Evolutionary conservation across 164 flowering plant species (phyloP).

Genomic region (Chloranthus sessilifolius): DNA sequence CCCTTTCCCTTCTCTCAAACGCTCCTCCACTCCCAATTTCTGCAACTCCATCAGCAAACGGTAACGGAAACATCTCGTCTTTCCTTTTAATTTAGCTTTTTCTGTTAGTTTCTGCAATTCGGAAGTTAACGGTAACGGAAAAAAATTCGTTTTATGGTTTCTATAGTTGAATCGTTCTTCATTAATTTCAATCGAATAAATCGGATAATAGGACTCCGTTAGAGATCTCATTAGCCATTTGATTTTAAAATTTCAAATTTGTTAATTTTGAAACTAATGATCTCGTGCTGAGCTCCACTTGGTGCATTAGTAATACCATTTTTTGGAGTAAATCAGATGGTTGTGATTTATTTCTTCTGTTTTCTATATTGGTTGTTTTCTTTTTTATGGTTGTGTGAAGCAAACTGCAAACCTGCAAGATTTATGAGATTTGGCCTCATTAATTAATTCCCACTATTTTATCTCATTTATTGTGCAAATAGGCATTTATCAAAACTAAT

Average conservation of each 20-base stretch:
- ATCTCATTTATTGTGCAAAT: no score
- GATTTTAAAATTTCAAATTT: neutral
- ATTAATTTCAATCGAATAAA: neutral
- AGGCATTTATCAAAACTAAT: no score
- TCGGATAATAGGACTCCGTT: no score
- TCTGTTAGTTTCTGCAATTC: no score
- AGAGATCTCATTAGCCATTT: no score
- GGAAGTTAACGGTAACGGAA: no score
- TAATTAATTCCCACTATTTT: no score
- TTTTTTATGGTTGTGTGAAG: no score
- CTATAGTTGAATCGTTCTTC: neutral
- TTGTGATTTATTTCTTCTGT: neutral
- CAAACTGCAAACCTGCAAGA: no score
- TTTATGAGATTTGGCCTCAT: no score
- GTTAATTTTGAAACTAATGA: neutral
- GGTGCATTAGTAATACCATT: neutral
- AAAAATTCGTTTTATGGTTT: neutral
- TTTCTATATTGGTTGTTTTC: no score
- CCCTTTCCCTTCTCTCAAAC: constrained; percentile 20
- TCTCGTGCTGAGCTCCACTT: neutral
- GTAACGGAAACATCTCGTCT: constrained; percentile 14
- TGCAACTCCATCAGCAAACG: constrained; percentile 42
- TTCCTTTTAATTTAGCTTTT: no score
- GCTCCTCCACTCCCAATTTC: constrained; percentile 29
- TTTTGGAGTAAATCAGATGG: neutral